Percentiles rank a stretch among this genome's conserved stretches.
These are phyloP conservation scores for Trichosanthes cucumerina DNA, from an alignment of 306 rosid species.

Conservation along the genomic window DNA sequence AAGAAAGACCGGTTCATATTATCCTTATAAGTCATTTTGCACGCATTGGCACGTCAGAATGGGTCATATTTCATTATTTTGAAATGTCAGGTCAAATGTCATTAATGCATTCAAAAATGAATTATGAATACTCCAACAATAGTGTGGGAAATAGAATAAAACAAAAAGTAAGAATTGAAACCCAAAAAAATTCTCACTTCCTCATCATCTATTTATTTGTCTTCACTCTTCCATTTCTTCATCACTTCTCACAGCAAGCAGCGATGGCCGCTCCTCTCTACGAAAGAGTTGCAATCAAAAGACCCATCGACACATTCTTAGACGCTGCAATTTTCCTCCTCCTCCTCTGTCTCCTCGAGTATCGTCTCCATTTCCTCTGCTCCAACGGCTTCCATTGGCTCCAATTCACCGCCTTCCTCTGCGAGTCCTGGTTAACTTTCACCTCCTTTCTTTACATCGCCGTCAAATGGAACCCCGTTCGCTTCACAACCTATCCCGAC, in stretches of 20 bases:
- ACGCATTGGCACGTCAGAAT: too few species aligned
- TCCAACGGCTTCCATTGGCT: constrained; percentile 24
- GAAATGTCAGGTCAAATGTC: too few species aligned
- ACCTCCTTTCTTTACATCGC: constrained; percentile 15
- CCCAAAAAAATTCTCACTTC: too few species aligned
- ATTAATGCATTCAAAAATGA: too few species aligned
- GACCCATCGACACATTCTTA: constrained; percentile 9
- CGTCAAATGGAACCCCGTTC: constrained; percentile 42
- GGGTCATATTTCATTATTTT: too few species aligned
- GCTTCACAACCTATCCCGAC: constrained; percentile 22
- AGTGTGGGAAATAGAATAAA: too few species aligned
- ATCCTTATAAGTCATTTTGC: too few species aligned
- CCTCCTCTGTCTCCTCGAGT: constrained; percentile 28
- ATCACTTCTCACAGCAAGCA: not conserved
- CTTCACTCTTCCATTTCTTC: too few species aligned
- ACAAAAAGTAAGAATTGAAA: too few species aligned
- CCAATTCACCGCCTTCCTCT: constrained; percentile 32
- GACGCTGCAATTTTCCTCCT: constrained; percentile 27
- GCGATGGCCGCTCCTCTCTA: constrained; percentile 15
- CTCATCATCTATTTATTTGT: too few species aligned
- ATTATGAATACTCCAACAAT: too few species aligned
- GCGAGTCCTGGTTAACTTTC: constrained; percentile 55
- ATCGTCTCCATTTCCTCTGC: constrained; percentile 23
- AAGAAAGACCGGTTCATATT: too few species aligned
- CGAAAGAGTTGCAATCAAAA: constrained; percentile 14